Base-by-base conservation (phyloP, 192 early-diverging fungal genomes). In the Mortierella antarctica region DNA sequence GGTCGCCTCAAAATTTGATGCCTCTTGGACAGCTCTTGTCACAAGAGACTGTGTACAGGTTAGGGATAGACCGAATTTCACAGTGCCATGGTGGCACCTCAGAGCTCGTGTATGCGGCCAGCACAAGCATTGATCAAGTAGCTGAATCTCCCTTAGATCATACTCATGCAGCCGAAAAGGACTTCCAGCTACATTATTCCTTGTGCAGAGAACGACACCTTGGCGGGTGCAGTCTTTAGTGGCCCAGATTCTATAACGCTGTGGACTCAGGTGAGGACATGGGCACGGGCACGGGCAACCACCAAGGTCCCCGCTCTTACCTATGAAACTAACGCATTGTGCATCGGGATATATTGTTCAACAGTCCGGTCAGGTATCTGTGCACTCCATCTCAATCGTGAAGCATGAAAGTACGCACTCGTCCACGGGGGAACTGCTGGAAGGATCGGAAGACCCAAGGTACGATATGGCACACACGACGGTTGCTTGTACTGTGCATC, bases 261-360 rank as follows among this genome's bases (percentile, higher is more conserved):
- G 5, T 87, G 83, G 84, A 87, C 85, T 51, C 52, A 76, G 82
- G 89, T 88, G 77, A 76, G 51, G 40, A 66, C 6, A 55, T 40
- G 7, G 47, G 21, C 23, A 50, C n/a, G 58, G 42, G 42, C 13
- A 44, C 23, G 21, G 40, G 1, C 39, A 8, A 61, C 21, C 55
- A 13, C 21, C 21, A 6, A 2, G 55, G 15, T 13, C 40, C 2
- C 58, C 42, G 31, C 42, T 60, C 21, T 18, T 2, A 42, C 12
- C 11, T n/a, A 39, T 63, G 44, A 9, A 13, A 61, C 5, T 39
- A 10, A 48, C 23, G 40, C 31, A 31, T 31, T 31, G 31, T 3
- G 31, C 3, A 31, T 31, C 31, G 31, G 31, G 1, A 31, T 31
- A 6, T 15, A 39, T 10, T 18, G 7, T 21, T 40, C 13, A 17